Base-by-base conservation (phyloP, 2,329 filamentous ascomycete genomes). In the Fusarium tricinctum region DNA sequence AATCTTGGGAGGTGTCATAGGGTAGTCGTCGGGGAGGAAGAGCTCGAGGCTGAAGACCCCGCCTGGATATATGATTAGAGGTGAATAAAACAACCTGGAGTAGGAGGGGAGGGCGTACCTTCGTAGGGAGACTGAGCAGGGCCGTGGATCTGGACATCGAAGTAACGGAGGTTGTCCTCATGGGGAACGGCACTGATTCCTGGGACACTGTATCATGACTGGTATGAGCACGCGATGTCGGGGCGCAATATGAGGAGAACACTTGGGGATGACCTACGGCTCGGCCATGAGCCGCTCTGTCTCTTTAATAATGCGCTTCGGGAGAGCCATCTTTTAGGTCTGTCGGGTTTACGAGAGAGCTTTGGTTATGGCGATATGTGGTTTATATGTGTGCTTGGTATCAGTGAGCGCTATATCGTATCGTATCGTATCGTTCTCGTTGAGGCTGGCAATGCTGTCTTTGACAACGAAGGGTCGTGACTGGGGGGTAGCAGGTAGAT, bases 1-100 rank as follows among this genome's bases (percentile, higher is more conserved):
- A 77, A 99, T 97, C 85, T 97, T 97, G 45, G 96, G 96, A 54
- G 96, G 95, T 33, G 94, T 97, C 96, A 99, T 99, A 42, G 96
- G 96, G 79, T 99, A 99, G 83, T 99, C 96, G 77, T 99, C 96
- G 44, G 97, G 97, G 23, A 99, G 87, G 80, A 99, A 99, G 20
- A 99, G 89, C 81, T 99, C 96, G 66, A 98, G 91, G 81, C 97
- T 95, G 86, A 99, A 99, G 69, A 97, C 87, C 48, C 97, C 96
- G 55, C 86, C 86, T 89, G 59, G 9, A 55, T 17, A 14, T 50
- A 69, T 30, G 68, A 64, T 58, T 40, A 61, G 48, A 32, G 40
- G 28, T n/a, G 35, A 54, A 39, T 22, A 26, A 35, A 38, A 47
- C 46, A 20, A 28, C 12, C 17, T 32, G 30, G 30, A 42, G 22